phyloP scores from a whole-genome alignment of 2,329 filamentous ascomycete species.

The Xylaria sp. region DNA sequence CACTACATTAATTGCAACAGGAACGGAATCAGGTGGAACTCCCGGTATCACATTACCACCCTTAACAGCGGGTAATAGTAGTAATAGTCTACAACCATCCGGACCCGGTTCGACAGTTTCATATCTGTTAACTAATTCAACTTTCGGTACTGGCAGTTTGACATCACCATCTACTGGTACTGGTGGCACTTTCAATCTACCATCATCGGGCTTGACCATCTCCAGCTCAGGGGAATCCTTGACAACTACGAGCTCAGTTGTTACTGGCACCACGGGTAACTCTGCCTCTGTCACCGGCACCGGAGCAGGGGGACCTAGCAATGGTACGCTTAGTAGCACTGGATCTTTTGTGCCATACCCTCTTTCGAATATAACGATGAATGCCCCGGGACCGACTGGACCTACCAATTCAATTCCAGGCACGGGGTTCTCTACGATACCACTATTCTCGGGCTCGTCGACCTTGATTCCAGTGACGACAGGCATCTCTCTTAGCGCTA shows the following conservation, averaged over 20 bases:
- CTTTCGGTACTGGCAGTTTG: constrained; percentile 1
- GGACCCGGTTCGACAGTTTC: constrained; percentile 18
- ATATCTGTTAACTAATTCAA: constrained; percentile 24
- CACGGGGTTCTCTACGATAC: constrained; percentile 19
- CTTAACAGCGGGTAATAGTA: constrained; percentile 7
- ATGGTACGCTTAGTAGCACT: constrained; percentile 1
- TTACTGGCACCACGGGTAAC: constrained; percentile 4
- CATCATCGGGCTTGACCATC: neutral
- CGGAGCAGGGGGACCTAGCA: constrained; percentile 7
- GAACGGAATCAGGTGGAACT: constrained; percentile 9
- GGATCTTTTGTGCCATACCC: constrained; percentile 21
- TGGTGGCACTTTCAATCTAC: neutral
- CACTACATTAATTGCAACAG: neutral
- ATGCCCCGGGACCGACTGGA: neutral
- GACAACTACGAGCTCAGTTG: neutral
- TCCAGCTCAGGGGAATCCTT: neutral
- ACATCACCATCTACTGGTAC: constrained; percentile 8
- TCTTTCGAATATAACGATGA: constrained; percentile 21
- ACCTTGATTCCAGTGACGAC: neutral
- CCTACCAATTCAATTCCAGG: constrained; percentile 9
- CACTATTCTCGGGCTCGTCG: constrained; percentile 9
- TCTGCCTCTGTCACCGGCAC: constrained; percentile 6
- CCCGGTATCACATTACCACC: constrained; percentile 5
- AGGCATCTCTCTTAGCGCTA: neutral
- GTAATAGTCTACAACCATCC: neutral